A percentile compares a stretch with the other conserved stretches of the same genome.
These are phyloP conservation scores for Yarrowia bubula DNA, from an alignment of 805 yeast species.

Conservation along the genomic window DNA sequence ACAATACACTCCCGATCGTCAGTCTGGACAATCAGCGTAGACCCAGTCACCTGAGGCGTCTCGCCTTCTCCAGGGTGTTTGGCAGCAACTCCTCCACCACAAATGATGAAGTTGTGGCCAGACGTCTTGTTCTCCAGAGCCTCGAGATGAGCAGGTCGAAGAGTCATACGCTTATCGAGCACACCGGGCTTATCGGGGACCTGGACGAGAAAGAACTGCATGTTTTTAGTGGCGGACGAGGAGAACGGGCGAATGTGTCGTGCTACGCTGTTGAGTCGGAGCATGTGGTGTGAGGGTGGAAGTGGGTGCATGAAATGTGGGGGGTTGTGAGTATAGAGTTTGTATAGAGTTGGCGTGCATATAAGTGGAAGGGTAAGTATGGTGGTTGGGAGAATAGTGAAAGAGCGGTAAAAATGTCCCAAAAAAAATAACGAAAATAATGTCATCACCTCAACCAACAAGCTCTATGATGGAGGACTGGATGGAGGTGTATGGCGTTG, in stretches of 20 bases:
- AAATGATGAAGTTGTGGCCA: slow-evolving; percentile 44
- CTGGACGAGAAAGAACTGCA: slow-evolving; percentile 59
- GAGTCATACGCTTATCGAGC: slow-evolving; percentile 36
- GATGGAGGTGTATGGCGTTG: too few species aligned
- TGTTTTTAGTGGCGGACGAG: slow-evolving; percentile 34
- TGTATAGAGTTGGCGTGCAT: not conserved
- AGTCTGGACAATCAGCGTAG: slow-evolving; percentile 61
- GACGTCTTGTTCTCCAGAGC: slow-evolving; percentile 37
- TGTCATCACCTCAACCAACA: too few species aligned
- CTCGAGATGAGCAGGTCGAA: slow-evolving; percentile 46
- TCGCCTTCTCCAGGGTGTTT: slow-evolving; percentile 37
- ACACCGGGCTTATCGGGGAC: slow-evolving; percentile 67
- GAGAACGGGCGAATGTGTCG: slow-evolving; percentile 5
- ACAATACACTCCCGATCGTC: slow-evolving; percentile 63
- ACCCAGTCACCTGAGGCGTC: slow-evolving; percentile 58
- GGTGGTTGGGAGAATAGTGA: too few species aligned
- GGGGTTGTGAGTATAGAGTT: not conserved
- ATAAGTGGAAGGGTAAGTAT: not conserved
- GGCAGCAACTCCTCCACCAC: slow-evolving; percentile 43
- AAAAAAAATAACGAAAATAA: too few species aligned
- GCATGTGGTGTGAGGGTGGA: not conserved
- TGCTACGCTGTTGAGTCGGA: slow-evolving; percentile 8
- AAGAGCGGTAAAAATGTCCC: too few species aligned
- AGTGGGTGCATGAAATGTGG: not conserved
- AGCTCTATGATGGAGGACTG: too few species aligned